Conservation (phyloP, 495 filamentous ascomycete species). For the Penicillium ucsense region DNA sequence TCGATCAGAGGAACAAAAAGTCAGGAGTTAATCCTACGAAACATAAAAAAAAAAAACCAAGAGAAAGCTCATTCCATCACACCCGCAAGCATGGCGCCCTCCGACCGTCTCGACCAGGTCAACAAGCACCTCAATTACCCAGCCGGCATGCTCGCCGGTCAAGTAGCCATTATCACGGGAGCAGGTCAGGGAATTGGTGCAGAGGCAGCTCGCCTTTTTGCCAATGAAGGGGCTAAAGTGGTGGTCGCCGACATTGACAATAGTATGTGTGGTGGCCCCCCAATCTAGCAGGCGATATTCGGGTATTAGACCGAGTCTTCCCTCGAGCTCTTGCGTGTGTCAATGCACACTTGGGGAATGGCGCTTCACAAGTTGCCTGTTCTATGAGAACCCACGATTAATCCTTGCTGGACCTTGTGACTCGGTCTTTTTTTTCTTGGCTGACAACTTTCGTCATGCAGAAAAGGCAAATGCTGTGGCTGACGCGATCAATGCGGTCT, state of each 20-base stretch:
- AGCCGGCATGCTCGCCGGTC: slow-evolving; percentile 61
- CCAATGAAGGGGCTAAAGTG: slow-evolving; percentile 77
- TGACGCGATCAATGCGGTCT: slow-evolving; percentile 51
- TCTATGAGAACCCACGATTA: too few species aligned
- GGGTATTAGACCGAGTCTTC: too few species aligned
- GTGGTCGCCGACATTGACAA: slow-evolving; percentile 74
- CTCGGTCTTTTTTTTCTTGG: neutral
- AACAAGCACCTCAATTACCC: slow-evolving; percentile 72
- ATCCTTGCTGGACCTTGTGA: neutral
- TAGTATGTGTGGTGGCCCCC: slow-evolving; percentile 30
- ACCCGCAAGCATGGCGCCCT: slow-evolving; percentile 21
- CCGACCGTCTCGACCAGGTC: slow-evolving; percentile 56
- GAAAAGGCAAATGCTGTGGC: slow-evolving; percentile 56
- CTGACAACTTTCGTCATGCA: slow-evolving; percentile 9
- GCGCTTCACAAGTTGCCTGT: too few species aligned
- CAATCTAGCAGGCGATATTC: neutral
- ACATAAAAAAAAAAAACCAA: slow-evolving; percentile 2
- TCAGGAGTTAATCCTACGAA: neutral
- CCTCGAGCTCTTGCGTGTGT: too few species aligned
- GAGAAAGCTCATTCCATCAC: neutral
- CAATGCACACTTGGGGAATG: too few species aligned
- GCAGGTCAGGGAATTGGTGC: slow-evolving; percentile 85
- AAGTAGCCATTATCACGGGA: slow-evolving; percentile 83
- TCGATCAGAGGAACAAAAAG: too few species aligned
- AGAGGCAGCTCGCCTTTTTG: slow-evolving; percentile 70